phyloP scores from a whole-genome alignment of 192 early-diverging fungal genomes.

The Entomortierella chlamydospora region DNA sequence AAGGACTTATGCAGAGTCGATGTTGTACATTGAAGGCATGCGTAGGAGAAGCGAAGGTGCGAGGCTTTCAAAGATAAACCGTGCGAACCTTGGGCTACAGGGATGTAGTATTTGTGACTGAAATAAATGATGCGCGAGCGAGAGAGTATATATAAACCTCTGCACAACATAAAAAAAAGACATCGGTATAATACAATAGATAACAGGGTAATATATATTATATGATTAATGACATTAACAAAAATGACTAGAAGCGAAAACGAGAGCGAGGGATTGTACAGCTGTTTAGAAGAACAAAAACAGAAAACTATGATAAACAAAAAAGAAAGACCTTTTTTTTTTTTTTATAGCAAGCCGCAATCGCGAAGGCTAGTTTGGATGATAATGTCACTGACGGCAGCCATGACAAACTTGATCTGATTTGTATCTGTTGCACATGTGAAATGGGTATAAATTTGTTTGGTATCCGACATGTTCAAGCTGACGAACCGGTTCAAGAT shows the following conservation, averaged over 20 bases:
- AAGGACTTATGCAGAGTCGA: slow-evolving; percentile 83
- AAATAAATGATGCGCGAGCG: too few species aligned
- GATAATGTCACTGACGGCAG: slow-evolving; percentile 89
- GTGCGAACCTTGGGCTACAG: slow-evolving; percentile 33
- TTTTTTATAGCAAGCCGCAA: slow-evolving; percentile 74
- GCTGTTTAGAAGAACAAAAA: too few species aligned
- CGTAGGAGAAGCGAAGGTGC: slow-evolving; percentile 58
- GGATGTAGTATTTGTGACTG: too few species aligned
- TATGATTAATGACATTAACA: too few species aligned
- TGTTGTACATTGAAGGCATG: slow-evolving; percentile 83
- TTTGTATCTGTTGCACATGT: slow-evolving; percentile 90
- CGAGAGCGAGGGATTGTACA: too few species aligned
- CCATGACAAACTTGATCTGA: slow-evolving; percentile 92
- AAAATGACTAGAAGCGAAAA: too few species aligned
- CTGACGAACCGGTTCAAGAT: slow-evolving; percentile 84
- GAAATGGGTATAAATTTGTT: slow-evolving; percentile 91
- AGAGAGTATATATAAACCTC: too few species aligned
- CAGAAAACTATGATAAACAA: too few species aligned
- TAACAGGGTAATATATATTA: too few species aligned
- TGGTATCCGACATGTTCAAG: slow-evolving; percentile 80
- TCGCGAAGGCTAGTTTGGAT: slow-evolving; percentile 86
- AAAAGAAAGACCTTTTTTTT: neutral
- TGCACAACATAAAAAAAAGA: neutral
- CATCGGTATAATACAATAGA: too few species aligned
- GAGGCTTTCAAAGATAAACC: slow-evolving; percentile 17